Percentiles rank a stretch among this genome's conserved stretches.
These are phyloP conservation scores for Microstroma glucosiphilum DNA, from an alignment of 1,284 basidiomycete genomes.

Conservation along the genomic window DNA sequence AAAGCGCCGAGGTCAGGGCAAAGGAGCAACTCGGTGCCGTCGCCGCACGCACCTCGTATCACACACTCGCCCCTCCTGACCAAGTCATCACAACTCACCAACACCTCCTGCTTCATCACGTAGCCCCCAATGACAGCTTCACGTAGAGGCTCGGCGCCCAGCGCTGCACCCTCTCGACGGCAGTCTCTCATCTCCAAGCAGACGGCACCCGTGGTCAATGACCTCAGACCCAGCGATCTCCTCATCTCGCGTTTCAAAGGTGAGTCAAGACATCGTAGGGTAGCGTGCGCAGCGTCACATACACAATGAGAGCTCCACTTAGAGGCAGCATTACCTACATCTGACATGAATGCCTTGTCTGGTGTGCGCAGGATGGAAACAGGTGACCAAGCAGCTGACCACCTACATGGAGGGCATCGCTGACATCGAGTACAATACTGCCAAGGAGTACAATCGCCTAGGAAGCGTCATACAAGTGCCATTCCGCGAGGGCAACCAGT, in stretches of 20 bases:
- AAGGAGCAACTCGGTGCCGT: too few relatives aligned
- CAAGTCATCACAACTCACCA: too few relatives aligned
- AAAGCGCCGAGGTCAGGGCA: too few relatives aligned
- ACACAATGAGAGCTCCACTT: neutral
- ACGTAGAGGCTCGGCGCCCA: too few relatives aligned
- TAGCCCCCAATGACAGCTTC: too few relatives aligned
- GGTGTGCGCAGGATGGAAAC: slow-evolving; percentile 66
- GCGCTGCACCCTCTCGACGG: slow-evolving; percentile 40
- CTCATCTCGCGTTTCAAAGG: slow-evolving; percentile 74
- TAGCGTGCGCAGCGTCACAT: neutral
- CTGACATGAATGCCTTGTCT: slow-evolving; percentile 57
- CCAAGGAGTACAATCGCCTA: slow-evolving; percentile 86
- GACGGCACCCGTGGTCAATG: slow-evolving; percentile 57
- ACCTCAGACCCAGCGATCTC: slow-evolving; percentile 88
- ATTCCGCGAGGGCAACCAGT: slow-evolving; percentile 76
- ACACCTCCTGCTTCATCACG: too few relatives aligned
- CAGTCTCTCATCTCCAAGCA: slow-evolving; percentile 53
- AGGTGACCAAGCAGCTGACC: slow-evolving; percentile 62
- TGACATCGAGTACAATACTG: slow-evolving; percentile 67
- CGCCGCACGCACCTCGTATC: too few relatives aligned
- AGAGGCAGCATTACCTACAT: neutral
- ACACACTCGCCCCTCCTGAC: too few relatives aligned
- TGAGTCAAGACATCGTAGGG: slow-evolving; percentile 9
- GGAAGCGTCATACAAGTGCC: slow-evolving; percentile 97
- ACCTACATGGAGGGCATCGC: slow-evolving; percentile 61